Evolutionary conservation across 208 protist genomes (phyloP).

Genomic region (Spongospora subterranea): DNA sequence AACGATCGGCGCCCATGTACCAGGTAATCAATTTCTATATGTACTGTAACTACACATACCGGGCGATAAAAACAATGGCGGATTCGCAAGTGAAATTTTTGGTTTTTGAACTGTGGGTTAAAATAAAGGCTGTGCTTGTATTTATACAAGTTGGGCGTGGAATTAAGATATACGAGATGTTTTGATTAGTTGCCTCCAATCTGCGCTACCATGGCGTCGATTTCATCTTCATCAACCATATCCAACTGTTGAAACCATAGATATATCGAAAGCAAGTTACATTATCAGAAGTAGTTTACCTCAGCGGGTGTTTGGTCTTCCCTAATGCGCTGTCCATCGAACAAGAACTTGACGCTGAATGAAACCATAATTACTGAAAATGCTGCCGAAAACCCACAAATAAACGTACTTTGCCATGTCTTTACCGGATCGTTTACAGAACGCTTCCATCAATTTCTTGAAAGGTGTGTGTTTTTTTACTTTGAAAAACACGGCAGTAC

Average conservation of each 20-base stretch:
- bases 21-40: too few relatives aligned
- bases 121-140: too few relatives aligned
- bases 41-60: too few relatives aligned
- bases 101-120: too few relatives aligned
- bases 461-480: constrained; percentile 62
- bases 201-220: constrained; percentile 65
- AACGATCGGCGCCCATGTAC: too few relatives aligned
- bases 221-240: constrained; percentile 65
- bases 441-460: constrained; percentile 63
- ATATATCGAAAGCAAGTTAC: constrained; percentile 49
- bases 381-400: not conserved
- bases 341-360: constrained; percentile 46
- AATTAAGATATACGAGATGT: not conserved
- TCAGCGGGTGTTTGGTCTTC: constrained; percentile 60
- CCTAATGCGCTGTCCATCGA: constrained; percentile 54
- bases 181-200: constrained; percentile 40
- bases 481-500: constrained; percentile 65
- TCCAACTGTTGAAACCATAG: constrained; percentile 58
- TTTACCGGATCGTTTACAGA: constrained; percentile 59
- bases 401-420: not conserved
- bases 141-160: too few relatives aligned
- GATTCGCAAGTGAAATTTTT: too few relatives aligned
- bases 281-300: not conserved
- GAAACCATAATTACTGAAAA: not conserved
- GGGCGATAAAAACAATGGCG: too few relatives aligned